These are phyloP conservation scores for Plasmopara halstedii DNA, from an alignment of 352 stramenopile genomes.

Conservation along the genomic window DNA sequence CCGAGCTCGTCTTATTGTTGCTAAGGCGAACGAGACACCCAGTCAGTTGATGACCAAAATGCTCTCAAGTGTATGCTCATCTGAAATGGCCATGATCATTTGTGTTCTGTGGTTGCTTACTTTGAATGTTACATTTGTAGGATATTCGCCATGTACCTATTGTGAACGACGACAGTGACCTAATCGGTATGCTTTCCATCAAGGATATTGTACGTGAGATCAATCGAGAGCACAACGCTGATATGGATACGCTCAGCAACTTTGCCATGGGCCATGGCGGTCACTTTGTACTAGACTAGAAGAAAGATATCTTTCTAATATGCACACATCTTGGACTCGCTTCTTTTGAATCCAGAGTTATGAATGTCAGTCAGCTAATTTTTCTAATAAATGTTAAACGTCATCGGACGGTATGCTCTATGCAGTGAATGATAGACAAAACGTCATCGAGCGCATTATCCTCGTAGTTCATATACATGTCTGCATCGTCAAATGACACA, in stretches of 20 bases:
- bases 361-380: too few species aligned
- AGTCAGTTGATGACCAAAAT: conserved; percentile 94
- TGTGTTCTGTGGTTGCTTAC: background rate
- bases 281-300: conserved; percentile 75
- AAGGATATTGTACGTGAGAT: conserved; percentile 90
- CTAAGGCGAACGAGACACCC: conserved; percentile 78
- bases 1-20: conserved; percentile 85
- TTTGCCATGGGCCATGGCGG: conserved; percentile 73
- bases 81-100: background rate
- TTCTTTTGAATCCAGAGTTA: too few species aligned
- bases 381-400: too few species aligned
- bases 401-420: too few species aligned
- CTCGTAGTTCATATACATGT: too few species aligned
- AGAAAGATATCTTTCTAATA: background rate
- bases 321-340: background rate
- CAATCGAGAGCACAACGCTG: conserved; percentile 67
- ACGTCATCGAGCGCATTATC: too few species aligned
- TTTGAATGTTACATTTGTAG: conserved; percentile 12
- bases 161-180: conserved; percentile 85
- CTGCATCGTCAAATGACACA: too few species aligned
- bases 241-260: conserved; percentile 73
- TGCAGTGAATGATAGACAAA: too few species aligned
- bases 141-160: conserved; percentile 93
- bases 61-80: conserved; percentile 76
- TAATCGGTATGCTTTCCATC: conserved; percentile 92